A percentile compares a stretch with the other conserved stretches of the same genome.
phyloP scores from a whole-genome alignment of 345 rosid genomes.

The Brassica nigra region DNA sequence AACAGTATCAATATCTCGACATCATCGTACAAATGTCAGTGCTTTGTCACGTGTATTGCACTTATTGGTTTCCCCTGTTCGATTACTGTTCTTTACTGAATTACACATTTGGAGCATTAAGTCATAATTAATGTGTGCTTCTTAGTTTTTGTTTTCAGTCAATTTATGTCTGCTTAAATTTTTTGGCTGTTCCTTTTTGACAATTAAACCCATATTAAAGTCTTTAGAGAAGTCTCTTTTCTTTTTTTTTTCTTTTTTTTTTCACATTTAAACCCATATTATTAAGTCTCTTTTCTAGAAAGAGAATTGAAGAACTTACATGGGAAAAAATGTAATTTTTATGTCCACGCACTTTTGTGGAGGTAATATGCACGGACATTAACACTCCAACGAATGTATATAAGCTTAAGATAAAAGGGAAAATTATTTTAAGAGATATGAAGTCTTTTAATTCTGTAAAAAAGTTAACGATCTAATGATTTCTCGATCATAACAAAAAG shows the following conservation, averaged over 20 bases:
- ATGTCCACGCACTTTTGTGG: not conserved
- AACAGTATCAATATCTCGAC: slow-evolving; percentile 29
- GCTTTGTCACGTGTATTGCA: slow-evolving; percentile 31
- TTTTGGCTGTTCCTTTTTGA: not conserved
- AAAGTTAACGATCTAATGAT: too few species aligned
- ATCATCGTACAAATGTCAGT: slow-evolving; percentile 42
- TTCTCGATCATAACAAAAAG: too few species aligned
- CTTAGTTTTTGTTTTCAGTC: not conserved
- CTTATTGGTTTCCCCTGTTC: slow-evolving; percentile 12
- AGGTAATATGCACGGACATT: not conserved
- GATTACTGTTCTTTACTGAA: not conserved
- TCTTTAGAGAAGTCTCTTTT: not conserved
- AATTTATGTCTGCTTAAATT: not conserved
- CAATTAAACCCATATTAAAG: not conserved
- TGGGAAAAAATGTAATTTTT: not conserved
- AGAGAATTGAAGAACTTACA: not conserved
- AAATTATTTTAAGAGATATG: not conserved
- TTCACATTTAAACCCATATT: too few species aligned
- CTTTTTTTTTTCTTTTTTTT: too few species aligned
- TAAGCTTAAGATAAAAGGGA: not conserved
- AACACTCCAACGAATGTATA: not conserved
- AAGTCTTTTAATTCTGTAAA: not conserved
- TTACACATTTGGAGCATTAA: slow-evolving; percentile 1
- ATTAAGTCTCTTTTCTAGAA: not conserved
- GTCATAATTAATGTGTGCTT: not conserved